Percentiles rank a stretch among this genome's conserved stretches.
These are phyloP conservation scores for Fusarium zealandicum DNA, from an alignment of 2,329 filamentous ascomycete genomes.

Conservation along the genomic window DNA sequence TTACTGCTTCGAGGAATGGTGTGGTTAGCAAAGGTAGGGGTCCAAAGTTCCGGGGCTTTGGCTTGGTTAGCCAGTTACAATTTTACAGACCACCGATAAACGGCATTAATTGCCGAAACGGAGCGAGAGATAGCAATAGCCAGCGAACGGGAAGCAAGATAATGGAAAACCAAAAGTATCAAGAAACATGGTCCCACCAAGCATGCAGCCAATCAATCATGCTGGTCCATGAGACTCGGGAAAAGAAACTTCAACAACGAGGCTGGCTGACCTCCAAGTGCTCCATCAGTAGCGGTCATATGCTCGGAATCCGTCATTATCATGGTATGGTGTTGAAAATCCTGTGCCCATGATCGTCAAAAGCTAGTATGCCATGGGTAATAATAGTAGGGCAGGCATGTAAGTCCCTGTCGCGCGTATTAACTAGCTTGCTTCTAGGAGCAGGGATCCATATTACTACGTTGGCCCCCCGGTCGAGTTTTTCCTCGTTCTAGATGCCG, in stretches of 20 bases:
- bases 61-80: constrained; percentile 14
- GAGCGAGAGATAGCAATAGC: too few relatives aligned
- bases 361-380: too few relatives aligned
- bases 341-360: constrained; percentile 12
- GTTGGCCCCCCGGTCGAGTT: constrained; percentile 3
- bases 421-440: constrained; percentile 13
- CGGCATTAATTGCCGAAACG: too few relatives aligned
- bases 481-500: constrained; percentile 9
- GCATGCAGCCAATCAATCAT: constrained; percentile 7
- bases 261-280: constrained; percentile 27
- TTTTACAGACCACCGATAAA: constrained; percentile 3
- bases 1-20: constrained; percentile 23
- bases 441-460: constrained; percentile 16
- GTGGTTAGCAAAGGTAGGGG: constrained; percentile 19
- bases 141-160: constrained; percentile 14
- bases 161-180: constrained; percentile 5
- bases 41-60: constrained; percentile 4
- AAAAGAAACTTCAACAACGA: constrained; percentile 16
- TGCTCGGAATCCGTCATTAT: constrained; percentile 10
- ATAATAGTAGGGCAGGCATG: constrained; percentile 20
- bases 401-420: constrained; percentile 8
- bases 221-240: too few relatives aligned
- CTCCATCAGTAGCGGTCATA: constrained; percentile 16
- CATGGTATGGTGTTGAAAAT: constrained; percentile 9
- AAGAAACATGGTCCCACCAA: constrained; percentile 20